Evolutionary conservation across 2,329 filamentous ascomycete species (phyloP).

Genomic region (Alternaria brassicae): DNA sequence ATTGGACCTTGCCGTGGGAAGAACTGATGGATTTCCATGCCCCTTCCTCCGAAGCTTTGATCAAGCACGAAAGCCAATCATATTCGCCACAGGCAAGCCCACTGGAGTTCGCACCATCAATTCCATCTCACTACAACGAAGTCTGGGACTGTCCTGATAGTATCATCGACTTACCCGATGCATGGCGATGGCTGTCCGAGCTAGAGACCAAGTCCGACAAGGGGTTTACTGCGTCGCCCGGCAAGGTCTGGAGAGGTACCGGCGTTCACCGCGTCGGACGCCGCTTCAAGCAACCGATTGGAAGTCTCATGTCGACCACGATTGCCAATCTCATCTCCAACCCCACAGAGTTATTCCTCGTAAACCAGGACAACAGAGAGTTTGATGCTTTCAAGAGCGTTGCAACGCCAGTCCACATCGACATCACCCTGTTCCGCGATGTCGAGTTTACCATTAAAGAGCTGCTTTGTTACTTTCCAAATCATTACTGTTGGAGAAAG

Average conservation of each 20-base stretch:
- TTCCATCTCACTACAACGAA: too few relatives aligned
- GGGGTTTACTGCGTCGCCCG: too few relatives aligned
- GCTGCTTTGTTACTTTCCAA: slow-evolving; percentile 23
- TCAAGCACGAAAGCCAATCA: too few relatives aligned
- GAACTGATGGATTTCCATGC: slow-evolving; percentile 6
- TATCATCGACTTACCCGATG: not conserved
- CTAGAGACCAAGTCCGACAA: too few relatives aligned
- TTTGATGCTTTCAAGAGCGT: slow-evolving; percentile 29
- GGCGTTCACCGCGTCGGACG: too few relatives aligned
- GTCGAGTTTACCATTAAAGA: slow-evolving; percentile 26
- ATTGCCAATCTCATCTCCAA: slow-evolving; percentile 20
- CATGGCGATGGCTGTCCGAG: not conserved
- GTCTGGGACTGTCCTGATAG: not conserved
- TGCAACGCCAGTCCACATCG: slow-evolving; percentile 14
- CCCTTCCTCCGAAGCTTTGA: too few relatives aligned
- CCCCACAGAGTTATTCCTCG: too few relatives aligned
- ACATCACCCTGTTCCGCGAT: slow-evolving; percentile 23
- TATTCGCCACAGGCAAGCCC: too few relatives aligned
- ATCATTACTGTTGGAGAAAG: slow-evolving; percentile 29
- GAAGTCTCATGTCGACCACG: slow-evolving; percentile 19
- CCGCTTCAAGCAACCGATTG: too few relatives aligned
- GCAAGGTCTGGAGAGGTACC: too few relatives aligned
- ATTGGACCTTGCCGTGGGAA: slow-evolving; percentile 22
- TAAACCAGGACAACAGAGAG: not conserved
- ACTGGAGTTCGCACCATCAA: too few relatives aligned